Percentiles rank a stretch among this genome's conserved stretches.
Evolutionary conservation across 129 eudicot species (phyloP).

Genomic region (Pittosporum tobira): DNA sequence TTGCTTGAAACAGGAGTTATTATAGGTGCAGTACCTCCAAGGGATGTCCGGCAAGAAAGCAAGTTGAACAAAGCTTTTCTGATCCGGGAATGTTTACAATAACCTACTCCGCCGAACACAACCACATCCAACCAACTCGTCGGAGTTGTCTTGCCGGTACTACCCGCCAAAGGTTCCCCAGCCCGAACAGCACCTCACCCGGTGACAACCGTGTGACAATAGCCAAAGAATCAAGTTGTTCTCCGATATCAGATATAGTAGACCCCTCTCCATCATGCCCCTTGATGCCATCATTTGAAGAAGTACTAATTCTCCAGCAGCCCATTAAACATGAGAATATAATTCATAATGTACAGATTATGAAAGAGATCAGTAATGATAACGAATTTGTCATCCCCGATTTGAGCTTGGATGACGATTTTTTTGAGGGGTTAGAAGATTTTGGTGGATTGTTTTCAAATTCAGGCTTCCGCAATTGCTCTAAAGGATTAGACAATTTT

Average conservation of each 20-base stretch:
- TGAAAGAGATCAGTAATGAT: neutral
- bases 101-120: constrained; percentile 71
- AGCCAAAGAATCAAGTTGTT: constrained; percentile 13
- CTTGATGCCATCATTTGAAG: constrained; percentile 19
- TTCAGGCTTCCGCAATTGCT: constrained; percentile 15
- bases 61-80: constrained; percentile 58
- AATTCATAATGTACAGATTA: constrained; percentile 11
- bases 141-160: constrained; percentile 62
- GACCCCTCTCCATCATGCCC: constrained; percentile 27
- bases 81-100: constrained; percentile 51
- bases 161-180: constrained; percentile 25
- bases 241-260: neutral
- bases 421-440: constrained; percentile 64
- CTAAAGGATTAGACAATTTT: too few species aligned
- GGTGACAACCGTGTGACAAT: constrained; percentile 3
- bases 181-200: constrained; percentile 21
- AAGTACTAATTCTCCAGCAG: constrained; percentile 22
- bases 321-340: constrained; percentile 27
- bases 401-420: constrained; percentile 44
- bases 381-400: constrained; percentile 11
- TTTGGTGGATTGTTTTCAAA: constrained; percentile 30
- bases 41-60: too few species aligned
- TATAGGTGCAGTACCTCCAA: constrained; percentile 83
- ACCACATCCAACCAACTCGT: constrained; percentile 64
- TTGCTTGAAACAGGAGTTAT: constrained; percentile 67